Evolutionary conservation across 2,329 filamentous ascomycete genomes (phyloP), one percentile per base, ranked within the genome.

Genomic region (Periconia macrospinosa): DNA sequence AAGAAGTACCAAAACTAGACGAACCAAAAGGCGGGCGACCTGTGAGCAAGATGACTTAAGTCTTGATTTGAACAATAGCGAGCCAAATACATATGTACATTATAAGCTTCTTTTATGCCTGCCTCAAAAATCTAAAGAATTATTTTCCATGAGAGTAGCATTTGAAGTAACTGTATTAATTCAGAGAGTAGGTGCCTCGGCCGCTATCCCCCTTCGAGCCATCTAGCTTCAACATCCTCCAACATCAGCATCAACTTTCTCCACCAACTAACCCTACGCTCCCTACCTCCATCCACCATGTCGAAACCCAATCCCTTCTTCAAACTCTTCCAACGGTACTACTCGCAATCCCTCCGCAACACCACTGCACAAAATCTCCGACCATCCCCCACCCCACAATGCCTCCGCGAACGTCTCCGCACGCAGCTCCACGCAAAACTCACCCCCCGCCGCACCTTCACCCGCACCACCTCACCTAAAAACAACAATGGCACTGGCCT

Each of bases 401-500:
- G 73, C 62, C 63, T 64, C 45, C 75, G 70, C 57, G 62, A 62
- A 54, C 58, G 53, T 43, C 46, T 59, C 49, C 54, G 45, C 50
- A 41, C 58, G 33, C 62, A 59, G 45, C 52, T 60, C 59, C 53
- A 53, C 50, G 54, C 54, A 30, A 59, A 59, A 42, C 57, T 62
- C 56, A 41, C 61, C 52, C 49, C 57, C 49, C 61, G 59, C 14
- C 61, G 67, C 43, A 61, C 56, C 59, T 55, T 67, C 27, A 55
- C 60, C 58, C 61, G 58, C 52, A 55, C 53, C 43, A 6, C 27
- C 23, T 18, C 23, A 33, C 82, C 85, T 30, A 88, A 83, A 18
- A 54, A 37, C 47, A 35, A 48, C 45, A 35, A 41, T 41, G 15
- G 13, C 30, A 46, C 15, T 64, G 91, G 96, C 66, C 66, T 73